phyloP scores from a whole-genome alignment of 352 stramenopile species.

The Pythium volutum region DNA sequence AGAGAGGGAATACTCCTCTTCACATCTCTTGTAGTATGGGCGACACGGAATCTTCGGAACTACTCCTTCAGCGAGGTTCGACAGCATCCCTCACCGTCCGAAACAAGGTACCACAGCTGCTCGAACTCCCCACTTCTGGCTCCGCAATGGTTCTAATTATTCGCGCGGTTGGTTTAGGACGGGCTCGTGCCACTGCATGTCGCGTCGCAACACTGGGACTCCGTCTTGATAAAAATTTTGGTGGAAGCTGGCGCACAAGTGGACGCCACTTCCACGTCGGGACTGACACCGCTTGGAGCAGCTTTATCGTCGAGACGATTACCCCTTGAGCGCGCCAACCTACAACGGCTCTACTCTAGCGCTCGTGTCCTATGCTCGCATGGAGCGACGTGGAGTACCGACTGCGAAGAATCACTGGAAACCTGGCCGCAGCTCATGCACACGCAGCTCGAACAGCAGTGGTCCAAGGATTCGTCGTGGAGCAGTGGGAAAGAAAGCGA shows the following conservation, averaged over 20 bases:
- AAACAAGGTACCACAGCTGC: not conserved
- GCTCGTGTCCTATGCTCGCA: not conserved
- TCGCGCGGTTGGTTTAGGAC: not conserved
- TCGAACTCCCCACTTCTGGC: not conserved
- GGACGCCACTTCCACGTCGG: not conserved
- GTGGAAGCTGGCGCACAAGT: not conserved
- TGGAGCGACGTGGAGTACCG: not conserved
- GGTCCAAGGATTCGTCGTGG: conserved; percentile 12
- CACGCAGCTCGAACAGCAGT: not conserved
- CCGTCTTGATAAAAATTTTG: not conserved
- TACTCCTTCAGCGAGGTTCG: conserved; percentile 1
- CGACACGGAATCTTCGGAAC: not conserved
- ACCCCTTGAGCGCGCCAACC: not conserved
- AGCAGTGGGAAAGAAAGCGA: conserved; percentile 12
- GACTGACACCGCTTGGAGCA: not conserved
- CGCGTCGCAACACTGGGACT: not conserved
- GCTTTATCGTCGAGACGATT: not conserved
- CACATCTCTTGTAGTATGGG: conserved; percentile 3
- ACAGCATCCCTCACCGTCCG: not conserved
- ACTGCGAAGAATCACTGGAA: not conserved
- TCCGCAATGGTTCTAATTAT: no score
- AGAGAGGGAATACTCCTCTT: conserved; percentile 11
- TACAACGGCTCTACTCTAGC: not conserved
- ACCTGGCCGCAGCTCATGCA: conserved; percentile 4
- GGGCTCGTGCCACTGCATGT: not conserved